phyloP scores from a whole-genome alignment of 2,329 filamentous ascomycete species.

The Apiospora pterosperma region DNA sequence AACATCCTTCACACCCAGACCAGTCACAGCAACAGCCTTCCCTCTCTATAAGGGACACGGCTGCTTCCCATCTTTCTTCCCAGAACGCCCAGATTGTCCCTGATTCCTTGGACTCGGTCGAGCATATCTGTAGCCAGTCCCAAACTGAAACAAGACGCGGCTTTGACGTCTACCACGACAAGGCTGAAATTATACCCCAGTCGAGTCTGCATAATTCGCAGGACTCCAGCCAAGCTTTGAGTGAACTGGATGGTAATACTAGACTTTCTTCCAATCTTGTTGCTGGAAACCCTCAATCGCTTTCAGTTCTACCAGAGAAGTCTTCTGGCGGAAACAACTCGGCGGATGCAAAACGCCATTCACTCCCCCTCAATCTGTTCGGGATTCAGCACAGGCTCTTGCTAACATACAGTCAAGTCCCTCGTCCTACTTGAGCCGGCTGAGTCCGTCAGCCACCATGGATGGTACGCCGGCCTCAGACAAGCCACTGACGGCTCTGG shows the following conservation, averaged over 20 bases:
- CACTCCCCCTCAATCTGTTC: background rate
- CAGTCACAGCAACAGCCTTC: background rate
- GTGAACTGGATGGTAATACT: conserved; percentile 22
- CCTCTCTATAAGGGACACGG: background rate
- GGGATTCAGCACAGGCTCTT: background rate
- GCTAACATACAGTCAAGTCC: background rate
- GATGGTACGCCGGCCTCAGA: conserved; percentile 6
- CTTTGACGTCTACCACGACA: conserved; percentile 21
- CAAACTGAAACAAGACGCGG: conserved; percentile 7
- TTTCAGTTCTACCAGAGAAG: conserved; percentile 4
- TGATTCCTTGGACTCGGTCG: conserved; percentile 5
- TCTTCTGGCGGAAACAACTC: background rate
- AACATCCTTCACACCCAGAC: background rate
- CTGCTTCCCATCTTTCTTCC: conserved; percentile 10
- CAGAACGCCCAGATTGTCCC: conserved; percentile 26
- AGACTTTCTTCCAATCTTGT: conserved; percentile 15
- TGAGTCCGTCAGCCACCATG: conserved; percentile 2
- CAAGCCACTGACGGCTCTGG: conserved; percentile 17
- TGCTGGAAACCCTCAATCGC: conserved; percentile 10
- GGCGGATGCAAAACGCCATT: background rate
- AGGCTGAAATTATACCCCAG: conserved; percentile 12
- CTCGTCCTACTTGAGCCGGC: background rate
- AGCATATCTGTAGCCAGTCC: conserved; percentile 15
- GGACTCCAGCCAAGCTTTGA: conserved; percentile 21
- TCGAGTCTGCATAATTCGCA: conserved; percentile 14